Evolutionary conservation across 2,329 filamentous ascomycete genomes (phyloP).

Genomic region (Aschersonia sp.): DNA sequence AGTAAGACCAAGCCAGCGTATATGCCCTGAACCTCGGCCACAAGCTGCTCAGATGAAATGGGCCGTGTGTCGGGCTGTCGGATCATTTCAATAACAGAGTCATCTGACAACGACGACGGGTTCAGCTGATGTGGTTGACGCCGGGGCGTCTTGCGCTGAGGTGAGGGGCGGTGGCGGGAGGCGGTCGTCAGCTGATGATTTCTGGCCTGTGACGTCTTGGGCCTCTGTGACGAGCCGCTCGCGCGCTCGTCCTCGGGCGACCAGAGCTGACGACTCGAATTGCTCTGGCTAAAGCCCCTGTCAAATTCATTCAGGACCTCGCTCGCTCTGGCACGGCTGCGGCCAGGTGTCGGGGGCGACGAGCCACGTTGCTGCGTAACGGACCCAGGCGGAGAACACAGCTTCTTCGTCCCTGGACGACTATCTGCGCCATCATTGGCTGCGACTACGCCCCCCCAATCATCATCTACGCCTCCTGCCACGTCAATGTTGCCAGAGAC

Average conservation of each 20-base stretch:
- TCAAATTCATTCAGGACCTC: constrained; percentile 9
- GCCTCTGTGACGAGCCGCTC: not conserved
- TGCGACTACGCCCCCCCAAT: constrained; percentile 2
- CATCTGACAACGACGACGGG: constrained; percentile 1
- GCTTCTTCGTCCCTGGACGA: constrained; percentile 11
- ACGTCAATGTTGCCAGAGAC: constrained; percentile 2
- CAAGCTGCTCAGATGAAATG: constrained; percentile 65
- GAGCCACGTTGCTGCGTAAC: constrained; percentile 6
- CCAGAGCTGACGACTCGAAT: constrained; percentile 13
- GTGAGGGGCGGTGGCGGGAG: constrained; percentile 1
- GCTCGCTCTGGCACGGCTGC: constrained; percentile 5
- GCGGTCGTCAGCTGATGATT: not conserved
- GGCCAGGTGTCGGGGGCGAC: constrained; percentile 8
- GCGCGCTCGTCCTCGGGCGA: constrained; percentile 9
- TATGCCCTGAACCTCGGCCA: constrained; percentile 69
- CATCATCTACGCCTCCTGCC: constrained; percentile 1
- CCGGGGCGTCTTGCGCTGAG: constrained; percentile 2
- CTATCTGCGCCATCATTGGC: constrained; percentile 3
- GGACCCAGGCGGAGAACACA: constrained; percentile 13
- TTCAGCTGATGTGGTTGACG: not conserved
- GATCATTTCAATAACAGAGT: constrained; percentile 5
- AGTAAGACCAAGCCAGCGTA: constrained; percentile 77
- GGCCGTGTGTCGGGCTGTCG: constrained; percentile 45
- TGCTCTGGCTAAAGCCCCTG: constrained; percentile 9
- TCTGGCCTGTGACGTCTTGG: constrained; percentile 3